Evolutionary conservation across 2,329 filamentous ascomycete species (phyloP).

Genomic region (Trichoderma citrinoviride): DNA sequence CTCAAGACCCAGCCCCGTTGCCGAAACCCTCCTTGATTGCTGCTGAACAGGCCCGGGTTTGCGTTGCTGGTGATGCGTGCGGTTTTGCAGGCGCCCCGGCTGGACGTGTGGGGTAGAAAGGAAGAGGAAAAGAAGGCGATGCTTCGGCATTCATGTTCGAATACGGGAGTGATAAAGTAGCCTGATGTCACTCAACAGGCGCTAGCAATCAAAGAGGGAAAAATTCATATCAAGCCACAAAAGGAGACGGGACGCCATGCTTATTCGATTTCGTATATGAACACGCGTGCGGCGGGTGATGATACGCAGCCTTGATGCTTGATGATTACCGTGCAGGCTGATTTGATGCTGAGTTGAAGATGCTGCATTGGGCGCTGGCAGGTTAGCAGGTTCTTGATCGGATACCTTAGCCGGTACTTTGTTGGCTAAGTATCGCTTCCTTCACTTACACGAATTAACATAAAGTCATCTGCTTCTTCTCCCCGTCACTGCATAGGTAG

Average conservation of each 20-base stretch:
- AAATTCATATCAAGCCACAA: background rate
- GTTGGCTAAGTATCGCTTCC: too few relatives aligned
- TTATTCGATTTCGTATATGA: background rate
- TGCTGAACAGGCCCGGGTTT: background rate
- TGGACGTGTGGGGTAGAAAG: slow-evolving; percentile 17
- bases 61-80: background rate
- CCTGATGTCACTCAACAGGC: slow-evolving; percentile 17
- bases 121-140: slow-evolving; percentile 6
- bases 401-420: too few relatives aligned
- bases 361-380: too few relatives aligned
- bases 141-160: slow-evolving; percentile 6
- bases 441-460: too few relatives aligned
- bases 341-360: too few relatives aligned
- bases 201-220: background rate
- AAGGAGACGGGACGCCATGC: background rate
- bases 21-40: background rate
- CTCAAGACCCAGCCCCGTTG: background rate
- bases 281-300: too few relatives aligned
- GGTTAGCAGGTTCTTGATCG: too few relatives aligned
- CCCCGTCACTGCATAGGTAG: too few relatives aligned
- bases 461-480: too few relatives aligned
- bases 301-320: too few relatives aligned
- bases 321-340: too few relatives aligned
- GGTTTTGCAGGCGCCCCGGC: background rate
- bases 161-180: background rate